Evolutionary conservation across 2,329 filamentous ascomycete genomes (phyloP), one percentile per base, ranked within the genome.

Genomic region (Chaetomium sp.): DNA sequence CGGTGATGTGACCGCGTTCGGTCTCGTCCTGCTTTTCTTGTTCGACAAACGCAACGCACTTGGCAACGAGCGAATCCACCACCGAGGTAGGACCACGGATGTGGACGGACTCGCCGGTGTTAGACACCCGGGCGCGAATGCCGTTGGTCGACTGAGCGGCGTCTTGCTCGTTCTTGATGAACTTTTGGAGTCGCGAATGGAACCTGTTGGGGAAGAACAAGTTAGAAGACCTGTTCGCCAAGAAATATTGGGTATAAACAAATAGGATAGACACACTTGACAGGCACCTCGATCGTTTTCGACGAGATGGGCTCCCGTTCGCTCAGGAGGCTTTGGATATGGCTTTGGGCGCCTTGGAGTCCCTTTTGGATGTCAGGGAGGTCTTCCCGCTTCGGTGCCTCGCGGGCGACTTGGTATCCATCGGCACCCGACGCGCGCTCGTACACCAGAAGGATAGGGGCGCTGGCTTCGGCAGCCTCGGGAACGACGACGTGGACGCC

Each of bases 1-100:
- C 84, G 57, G 89, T 76, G 2, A 84, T 91, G 73, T 91, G 95
- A 45, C 89, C 91, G 57, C 92, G 88, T 73, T 97, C 92, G 68
- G 94, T 88, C 72, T 97, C 92, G 59, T 97, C 91, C 69, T 89
- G 82, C 74, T 91, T 88, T 72, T 95, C 91, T 68, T 95, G 87
- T 67, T 87, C 85, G 27, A 97, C 78, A 67, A 96, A 97, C 6
- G 82, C 82, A 56, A 81, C 73, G 53, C 95, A 83, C 75, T 91
- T 94, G 38, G 79, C 73, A 35, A 82, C 79, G 41, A 97, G 79
- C 2, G 83, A 81, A 51, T 88, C 81, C 3, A 96, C 89, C 27
- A 82, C 80, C 14, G 83, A 81, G 47, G 80, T 75, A 27, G 91
- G 91, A 27, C 92, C 92, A 58, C 89, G 87, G 58, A 96, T 80